Percentiles rank a stretch among this genome's conserved stretches.
Evolutionary conservation across 352 stramenopile species (phyloP).

Genomic region (Phytophthora brassicae): DNA sequence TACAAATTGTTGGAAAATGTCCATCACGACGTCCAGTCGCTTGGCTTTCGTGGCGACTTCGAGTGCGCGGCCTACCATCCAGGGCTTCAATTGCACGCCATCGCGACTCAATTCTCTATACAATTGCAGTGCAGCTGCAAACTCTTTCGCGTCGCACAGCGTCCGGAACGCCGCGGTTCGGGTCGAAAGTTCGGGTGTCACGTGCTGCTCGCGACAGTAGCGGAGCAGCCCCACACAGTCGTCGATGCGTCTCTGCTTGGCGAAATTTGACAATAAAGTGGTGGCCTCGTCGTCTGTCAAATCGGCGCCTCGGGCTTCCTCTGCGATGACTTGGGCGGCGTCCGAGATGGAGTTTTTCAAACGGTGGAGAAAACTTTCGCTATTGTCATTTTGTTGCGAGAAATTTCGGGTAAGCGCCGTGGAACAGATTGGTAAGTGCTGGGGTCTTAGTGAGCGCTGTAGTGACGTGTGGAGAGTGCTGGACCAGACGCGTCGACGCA

Average conservation of each 20-base stretch:
- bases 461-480: not conserved
- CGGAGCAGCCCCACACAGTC: slow-evolving; percentile 2
- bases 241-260: not conserved
- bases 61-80: slow-evolving; percentile 12
- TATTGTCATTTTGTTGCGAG: slow-evolving; percentile 4
- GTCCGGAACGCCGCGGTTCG: not conserved
- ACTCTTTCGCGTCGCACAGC: slow-evolving; percentile 1
- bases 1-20: slow-evolving; percentile 8
- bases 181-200: not conserved
- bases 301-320: not conserved
- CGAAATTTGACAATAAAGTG: not conserved
- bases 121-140: not conserved
- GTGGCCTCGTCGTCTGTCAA: slow-evolving; percentile 1
- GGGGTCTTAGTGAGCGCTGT: not conserved
- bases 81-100: slow-evolving; percentile 10
- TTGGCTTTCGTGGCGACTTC: slow-evolving; percentile 7
- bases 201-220: slow-evolving; percentile 3
- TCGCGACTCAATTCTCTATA: not conserved
- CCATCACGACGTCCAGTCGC: not conserved
- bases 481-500: not conserved
- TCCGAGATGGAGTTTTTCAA: not conserved
- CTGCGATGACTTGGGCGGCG: not conserved
- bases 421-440: not conserved
- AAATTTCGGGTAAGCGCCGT: not conserved
- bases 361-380: not conserved